Evolutionary conservation across 768 basidiomycete species (phyloP).

Genomic region (Boletus vermiculosoides): DNA sequence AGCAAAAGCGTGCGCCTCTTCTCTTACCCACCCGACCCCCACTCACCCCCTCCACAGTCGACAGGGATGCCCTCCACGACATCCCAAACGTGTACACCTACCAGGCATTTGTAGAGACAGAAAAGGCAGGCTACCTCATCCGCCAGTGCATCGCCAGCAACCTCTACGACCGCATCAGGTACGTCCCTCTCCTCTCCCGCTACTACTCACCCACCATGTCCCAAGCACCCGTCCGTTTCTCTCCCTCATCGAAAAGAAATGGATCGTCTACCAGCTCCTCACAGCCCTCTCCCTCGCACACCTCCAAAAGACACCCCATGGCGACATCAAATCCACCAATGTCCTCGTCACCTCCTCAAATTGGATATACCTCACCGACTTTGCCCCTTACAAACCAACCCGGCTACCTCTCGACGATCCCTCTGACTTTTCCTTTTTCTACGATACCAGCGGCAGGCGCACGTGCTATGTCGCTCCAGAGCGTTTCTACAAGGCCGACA

Average conservation of each 20-base stretch:
- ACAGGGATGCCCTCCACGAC: slow-evolving; percentile 80
- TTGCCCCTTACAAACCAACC: slow-evolving; percentile 92
- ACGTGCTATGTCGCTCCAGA: slow-evolving; percentile 98
- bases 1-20: slow-evolving; percentile 64
- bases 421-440: slow-evolving; percentile 96
- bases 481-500: slow-evolving; percentile 83
- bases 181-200: slow-evolving; percentile 18
- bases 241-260: slow-evolving; percentile 89
- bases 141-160: slow-evolving; percentile 94
- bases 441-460: slow-evolving; percentile 89
- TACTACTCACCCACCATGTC: not conserved
- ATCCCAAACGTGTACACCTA: slow-evolving; percentile 88
- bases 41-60: slow-evolving; percentile 48
- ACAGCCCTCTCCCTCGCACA: slow-evolving; percentile 81
- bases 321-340: slow-evolving; percentile 97
- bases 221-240: slow-evolving; percentile 93
- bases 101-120: slow-evolving; percentile 89
- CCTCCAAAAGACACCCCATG: slow-evolving; percentile 87
- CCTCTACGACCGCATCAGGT: slow-evolving; percentile 97
- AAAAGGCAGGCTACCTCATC: slow-evolving; percentile 92
- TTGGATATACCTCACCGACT: slow-evolving; percentile 93
- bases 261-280: slow-evolving; percentile 94
- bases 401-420: slow-evolving; percentile 95
- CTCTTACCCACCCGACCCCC: fast-evolving
- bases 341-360: slow-evolving; percentile 96